Base-by-base conservation (phyloP, 2,329 filamentous ascomycete genomes). In the Diaporthe australafricana region DNA sequence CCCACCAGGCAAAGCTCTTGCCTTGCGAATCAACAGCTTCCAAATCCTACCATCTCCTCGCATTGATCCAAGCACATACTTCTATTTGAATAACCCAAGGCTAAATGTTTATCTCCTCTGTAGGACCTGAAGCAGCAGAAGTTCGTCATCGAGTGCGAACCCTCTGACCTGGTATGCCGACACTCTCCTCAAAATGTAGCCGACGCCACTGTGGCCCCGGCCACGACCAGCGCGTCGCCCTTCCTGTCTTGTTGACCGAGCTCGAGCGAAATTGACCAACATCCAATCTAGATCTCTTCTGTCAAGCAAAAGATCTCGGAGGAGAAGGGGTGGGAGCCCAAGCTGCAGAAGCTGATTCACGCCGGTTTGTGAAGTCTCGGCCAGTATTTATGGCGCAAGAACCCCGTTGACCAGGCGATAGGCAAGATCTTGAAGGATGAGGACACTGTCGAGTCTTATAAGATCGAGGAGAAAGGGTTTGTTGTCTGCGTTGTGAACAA, bases 41-140 rank as follows among this genome's bases (percentile, higher is more conserved):
- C 56, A 27, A 8, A 30, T 17, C 38, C 63, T 66, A 38, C 30
- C 25, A 40, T 27, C 20, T 48, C 38, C 48, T 38, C 11, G 25
- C 71, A 60, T 55, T 72, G 45, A 60, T 66, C 55, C 70, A 17
- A 22, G 9, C 27, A 40, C 8, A 20, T 53, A 40, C 3, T 35
- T 69, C 47, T 68, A 32, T 71, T 38, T 47, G 68, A 70, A 75
- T 75, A 55, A 77, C 74, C 50, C 47, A 62, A 67, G n/a, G 53
- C 40, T 74, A 68, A 20, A 20, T n/a, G 9, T 12, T 20, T 5
- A 17, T 72, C 70, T 76, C 66, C n/a, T 52, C 53, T 77, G 42
- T 78, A 98, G 95, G 96, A 99, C 87, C 89, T 99, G 80, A 98
- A 98, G 88, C 96, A 98, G 85, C 94, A 98, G 83, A 98, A 98